Percentiles rank a stretch among this genome's conserved stretches.
phyloP scores from a whole-genome alignment of 345 rosid genomes.

The Arabidopsis thaliana region DNA sequence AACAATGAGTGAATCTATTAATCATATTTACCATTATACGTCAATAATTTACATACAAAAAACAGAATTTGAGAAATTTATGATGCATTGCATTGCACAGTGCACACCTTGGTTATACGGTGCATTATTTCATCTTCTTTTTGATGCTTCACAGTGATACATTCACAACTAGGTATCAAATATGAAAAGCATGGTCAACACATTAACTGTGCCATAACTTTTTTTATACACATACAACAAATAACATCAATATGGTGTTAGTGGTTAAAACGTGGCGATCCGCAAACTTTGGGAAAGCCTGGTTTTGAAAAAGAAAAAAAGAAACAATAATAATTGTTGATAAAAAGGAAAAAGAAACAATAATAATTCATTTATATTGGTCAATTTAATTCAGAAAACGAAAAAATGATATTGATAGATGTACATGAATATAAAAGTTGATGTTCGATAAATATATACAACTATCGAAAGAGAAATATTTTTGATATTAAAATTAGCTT shows the following conservation, averaged over 20 bases:
- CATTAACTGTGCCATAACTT: neutral
- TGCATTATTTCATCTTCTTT: neutral
- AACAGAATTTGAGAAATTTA: neutral
- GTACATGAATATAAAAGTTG: neutral
- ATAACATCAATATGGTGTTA: slow-evolving; percentile 26
- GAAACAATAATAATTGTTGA: slow-evolving; percentile 4
- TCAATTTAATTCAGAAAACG: neutral
- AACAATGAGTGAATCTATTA: neutral
- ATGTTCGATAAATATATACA: neutral
- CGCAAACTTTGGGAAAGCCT: slow-evolving; percentile 50
- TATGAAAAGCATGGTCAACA: neutral
- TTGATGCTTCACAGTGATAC: slow-evolving; percentile 5
- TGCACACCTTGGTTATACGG: neutral
- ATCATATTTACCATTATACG: neutral
- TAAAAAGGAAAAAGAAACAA: neutral
- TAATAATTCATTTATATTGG: neutral
- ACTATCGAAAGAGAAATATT: neutral
- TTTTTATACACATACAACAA: slow-evolving; percentile 1
- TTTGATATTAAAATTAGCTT: neutral
- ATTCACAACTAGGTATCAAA: slow-evolving; percentile 6
- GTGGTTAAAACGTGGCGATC: slow-evolving; percentile 45
- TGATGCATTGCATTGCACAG: neutral
- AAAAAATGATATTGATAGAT: slow-evolving; percentile 29
- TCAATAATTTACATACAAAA: neutral
- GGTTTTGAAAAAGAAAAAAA: slow-evolving; percentile 13